A percentile compares a stretch with the other conserved stretches of the same genome.
These are phyloP conservation scores for Claviceps sp. DNA, from an alignment of 2,329 filamentous ascomycete species.

Conservation along the genomic window DNA sequence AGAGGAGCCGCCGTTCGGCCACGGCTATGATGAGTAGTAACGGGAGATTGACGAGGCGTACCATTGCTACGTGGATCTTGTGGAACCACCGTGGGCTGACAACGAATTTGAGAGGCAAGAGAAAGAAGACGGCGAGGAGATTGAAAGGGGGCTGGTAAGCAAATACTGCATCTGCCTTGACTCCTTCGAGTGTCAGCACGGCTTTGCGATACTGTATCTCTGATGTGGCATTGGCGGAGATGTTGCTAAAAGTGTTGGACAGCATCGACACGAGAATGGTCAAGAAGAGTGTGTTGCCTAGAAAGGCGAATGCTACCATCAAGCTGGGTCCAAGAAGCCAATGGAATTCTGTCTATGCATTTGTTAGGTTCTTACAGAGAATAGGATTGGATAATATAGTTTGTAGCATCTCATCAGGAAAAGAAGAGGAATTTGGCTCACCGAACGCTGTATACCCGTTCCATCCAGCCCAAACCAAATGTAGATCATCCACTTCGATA, in stretches of 20 bases:
- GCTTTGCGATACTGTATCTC: constrained; percentile 74
- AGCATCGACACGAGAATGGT: constrained; percentile 81
- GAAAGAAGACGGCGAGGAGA: constrained; percentile 57
- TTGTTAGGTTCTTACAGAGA: background rate
- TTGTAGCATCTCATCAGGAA: background rate
- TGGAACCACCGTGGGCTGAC: constrained; percentile 77
- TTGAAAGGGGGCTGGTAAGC: constrained; percentile 77
- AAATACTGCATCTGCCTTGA: constrained; percentile 74
- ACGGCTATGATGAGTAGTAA: constrained; percentile 58
- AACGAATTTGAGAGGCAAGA: constrained; percentile 67
- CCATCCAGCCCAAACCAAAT: constrained; percentile 85
- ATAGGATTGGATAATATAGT: too few relatives aligned
- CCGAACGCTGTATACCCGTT: constrained; percentile 45
- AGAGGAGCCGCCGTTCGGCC: constrained; percentile 57
- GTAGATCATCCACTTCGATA: constrained; percentile 84
- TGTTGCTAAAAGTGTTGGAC: constrained; percentile 69
- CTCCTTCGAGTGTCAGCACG: constrained; percentile 72
- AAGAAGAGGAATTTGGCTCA: constrained; percentile 16
- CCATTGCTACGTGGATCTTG: constrained; percentile 70
- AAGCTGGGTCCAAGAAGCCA: constrained; percentile 64
- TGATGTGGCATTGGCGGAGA: constrained; percentile 63
- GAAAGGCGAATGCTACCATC: constrained; percentile 74
- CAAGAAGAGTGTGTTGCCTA: constrained; percentile 80
- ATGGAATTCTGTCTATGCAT: constrained; percentile 52
- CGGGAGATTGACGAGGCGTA: constrained; percentile 63